phyloP scores from a whole-genome alignment of 257 asterid genomes.

The Jasminum sambac region DNA sequence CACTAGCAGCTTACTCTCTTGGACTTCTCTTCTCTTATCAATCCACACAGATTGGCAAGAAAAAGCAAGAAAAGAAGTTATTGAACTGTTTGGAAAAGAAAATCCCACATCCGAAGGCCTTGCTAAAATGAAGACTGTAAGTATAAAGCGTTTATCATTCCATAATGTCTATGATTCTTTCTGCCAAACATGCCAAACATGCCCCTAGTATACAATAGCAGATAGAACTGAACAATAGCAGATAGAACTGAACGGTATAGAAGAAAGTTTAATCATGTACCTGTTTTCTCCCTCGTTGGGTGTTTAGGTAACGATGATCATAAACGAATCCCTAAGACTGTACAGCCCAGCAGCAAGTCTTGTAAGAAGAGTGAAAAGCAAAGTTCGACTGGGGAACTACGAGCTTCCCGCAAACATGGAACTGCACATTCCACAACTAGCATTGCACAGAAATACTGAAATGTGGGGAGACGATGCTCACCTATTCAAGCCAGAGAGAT shows the following conservation, averaged over 20 bases:
- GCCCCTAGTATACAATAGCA: no score
- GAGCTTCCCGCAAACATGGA: conserved; percentile 38
- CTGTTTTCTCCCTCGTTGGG: background rate
- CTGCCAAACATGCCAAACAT: no score
- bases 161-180: no score
- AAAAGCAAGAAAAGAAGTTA: conserved; percentile 46
- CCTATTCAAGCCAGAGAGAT: conserved; percentile 46
- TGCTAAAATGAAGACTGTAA: conserved; percentile 38
- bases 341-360: conserved; percentile 38
- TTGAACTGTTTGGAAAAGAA: conserved; percentile 33
- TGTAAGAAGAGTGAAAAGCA: conserved; percentile 30
- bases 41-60: conserved; percentile 70
- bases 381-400: conserved; percentile 30
- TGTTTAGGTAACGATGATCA: conserved; percentile 39
- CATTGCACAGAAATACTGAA: conserved; percentile 31
- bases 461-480: conserved; percentile 47
- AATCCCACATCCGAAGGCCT: conserved; percentile 41
- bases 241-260: no score
- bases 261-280: background rate
- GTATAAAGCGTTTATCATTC: background rate
- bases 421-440: conserved; percentile 32
- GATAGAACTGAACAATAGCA: background rate
- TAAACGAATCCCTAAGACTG: conserved; percentile 42
- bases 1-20: conserved; percentile 39
- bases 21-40: conserved; percentile 51